Evolutionary conservation across 2,329 filamentous ascomycete genomes (phyloP).

Genomic region (Cadophora gregata): DNA sequence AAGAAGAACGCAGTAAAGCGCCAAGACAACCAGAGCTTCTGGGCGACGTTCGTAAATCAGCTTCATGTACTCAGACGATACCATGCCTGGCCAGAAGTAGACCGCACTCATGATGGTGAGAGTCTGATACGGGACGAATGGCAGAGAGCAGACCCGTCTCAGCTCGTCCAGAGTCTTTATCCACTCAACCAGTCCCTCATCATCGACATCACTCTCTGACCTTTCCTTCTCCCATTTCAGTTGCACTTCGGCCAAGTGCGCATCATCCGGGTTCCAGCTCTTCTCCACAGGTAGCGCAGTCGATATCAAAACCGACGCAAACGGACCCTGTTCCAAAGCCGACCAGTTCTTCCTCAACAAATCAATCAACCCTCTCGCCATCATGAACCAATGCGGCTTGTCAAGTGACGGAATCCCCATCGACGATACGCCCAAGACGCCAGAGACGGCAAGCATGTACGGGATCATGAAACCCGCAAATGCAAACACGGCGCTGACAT

Average conservation of each 20-base stretch:
- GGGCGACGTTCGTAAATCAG: conserved; percentile 34
- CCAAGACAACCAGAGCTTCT: conserved; percentile 34
- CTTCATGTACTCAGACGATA: conserved; percentile 25
- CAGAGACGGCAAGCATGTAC: conserved; percentile 27
- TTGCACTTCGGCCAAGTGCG: conserved; percentile 24
- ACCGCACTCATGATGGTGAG: conserved; percentile 18
- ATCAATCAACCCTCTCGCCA: conserved; percentile 20
- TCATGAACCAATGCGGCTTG: conserved; percentile 31
- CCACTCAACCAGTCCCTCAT: conserved; percentile 16
- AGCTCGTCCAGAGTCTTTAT: conserved; percentile 22
- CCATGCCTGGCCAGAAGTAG: conserved; percentile 27
- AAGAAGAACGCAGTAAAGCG: conserved; percentile 31
- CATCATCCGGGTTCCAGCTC: conserved; percentile 28
- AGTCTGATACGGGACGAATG: conserved; percentile 15
- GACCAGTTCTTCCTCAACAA: conserved; percentile 22
- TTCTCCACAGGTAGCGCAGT: neutral
- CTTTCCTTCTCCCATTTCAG: conserved; percentile 13
- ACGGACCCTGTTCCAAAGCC: conserved; percentile 23
- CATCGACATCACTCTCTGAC: neutral
- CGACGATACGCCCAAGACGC: neutral
- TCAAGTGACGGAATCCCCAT: conserved; percentile 19
- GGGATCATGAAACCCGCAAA: conserved; percentile 31
- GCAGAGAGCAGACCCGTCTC: conserved; percentile 23
- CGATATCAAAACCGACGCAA: conserved; percentile 18
- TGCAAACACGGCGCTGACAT: conserved; percentile 29